phyloP scores from a whole-genome alignment of 345 rosid genomes.

The Rubroshorea leprosula region DNA sequence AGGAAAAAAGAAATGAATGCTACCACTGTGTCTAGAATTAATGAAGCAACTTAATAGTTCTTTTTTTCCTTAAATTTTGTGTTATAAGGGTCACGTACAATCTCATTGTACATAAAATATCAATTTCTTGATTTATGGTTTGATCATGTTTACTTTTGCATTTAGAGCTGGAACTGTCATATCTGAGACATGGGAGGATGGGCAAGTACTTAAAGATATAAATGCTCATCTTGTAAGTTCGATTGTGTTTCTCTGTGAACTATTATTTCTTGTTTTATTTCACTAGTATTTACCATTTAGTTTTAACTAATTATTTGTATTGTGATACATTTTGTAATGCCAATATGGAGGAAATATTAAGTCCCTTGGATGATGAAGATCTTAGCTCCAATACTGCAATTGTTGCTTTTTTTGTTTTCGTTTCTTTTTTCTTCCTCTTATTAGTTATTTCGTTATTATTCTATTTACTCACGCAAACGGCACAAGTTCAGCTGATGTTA shows the following conservation, averaged over 20 bases:
- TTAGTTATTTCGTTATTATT: no score
- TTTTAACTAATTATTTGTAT: no score
- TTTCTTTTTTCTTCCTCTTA: background rate
- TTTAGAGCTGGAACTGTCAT: conserved; percentile 95
- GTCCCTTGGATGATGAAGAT: no score
- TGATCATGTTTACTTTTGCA: conserved; percentile 15
- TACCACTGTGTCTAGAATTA: background rate
- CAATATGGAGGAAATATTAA: no score
- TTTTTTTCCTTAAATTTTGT: background rate
- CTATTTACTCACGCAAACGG: no score
- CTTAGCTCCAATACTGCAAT: no score
- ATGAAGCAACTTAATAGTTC: background rate
- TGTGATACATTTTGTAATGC: no score
- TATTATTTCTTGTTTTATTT: background rate
- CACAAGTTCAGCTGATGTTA: no score
- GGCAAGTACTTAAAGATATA: conserved; percentile 89
- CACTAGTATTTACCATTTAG: no score
- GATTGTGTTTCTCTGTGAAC: background rate
- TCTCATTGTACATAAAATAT: background rate
- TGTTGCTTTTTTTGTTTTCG: background rate
- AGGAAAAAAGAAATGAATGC: background rate
- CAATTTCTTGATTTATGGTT: conserved; percentile 3
- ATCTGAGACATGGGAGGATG: conserved; percentile 99
- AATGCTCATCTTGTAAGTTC: conserved; percentile 84
- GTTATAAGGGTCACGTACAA: background rate